Base-by-base conservation (phyloP, 495 filamentous ascomycete genomes). In the Arthonia radiata region DNA sequence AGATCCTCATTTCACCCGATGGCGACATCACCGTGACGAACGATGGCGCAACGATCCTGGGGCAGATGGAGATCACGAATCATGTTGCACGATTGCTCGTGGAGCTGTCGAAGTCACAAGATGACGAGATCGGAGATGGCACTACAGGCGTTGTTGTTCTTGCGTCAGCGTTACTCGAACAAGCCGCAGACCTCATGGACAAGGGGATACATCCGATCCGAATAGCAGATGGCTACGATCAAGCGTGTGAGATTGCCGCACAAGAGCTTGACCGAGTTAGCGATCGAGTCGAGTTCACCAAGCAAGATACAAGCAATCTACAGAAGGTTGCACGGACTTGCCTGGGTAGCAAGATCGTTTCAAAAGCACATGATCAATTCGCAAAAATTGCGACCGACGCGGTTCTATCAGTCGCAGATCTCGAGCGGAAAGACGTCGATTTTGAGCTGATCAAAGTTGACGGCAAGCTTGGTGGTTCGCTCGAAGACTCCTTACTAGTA, bases 361-460 rank as follows among this genome's bases (percentile, higher is more conserved):
- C 83, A 39, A 99, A 93, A 51, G 82, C 86, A 16, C 86, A 94
- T 53, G 79, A 93, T 45, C 83, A 93, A 44, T 99, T 99, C 41
- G 75, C 89, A 31, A 67, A 86, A 36, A 99, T 99, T 44, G 89
- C 86, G 17, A 74, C 94, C 8, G 86, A 99, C 43, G 86, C 86
- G 13, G 81, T 99, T 21, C 64, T 99, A 27, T 91, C 82, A 14
- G 86, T 99, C 32, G 86, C 86, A 22, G 86, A 99, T 42, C 60
- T 99, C 16, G 74, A 91, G 38, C 74, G 80, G 31, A 93, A 83
- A 51, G 86, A 99, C 47, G 89, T 99, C 33, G 82, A 94, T 40
- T 99, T 99, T 45, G 86, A 99, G 50, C 49, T 99, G 35, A 99
- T 99, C 54, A 99, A 99, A 60, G 81, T 99, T 23, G 86, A 99